These are phyloP conservation scores for Daedalea quercina DNA, from an alignment of 768 basidiomycete species.

Conservation along the genomic window DNA sequence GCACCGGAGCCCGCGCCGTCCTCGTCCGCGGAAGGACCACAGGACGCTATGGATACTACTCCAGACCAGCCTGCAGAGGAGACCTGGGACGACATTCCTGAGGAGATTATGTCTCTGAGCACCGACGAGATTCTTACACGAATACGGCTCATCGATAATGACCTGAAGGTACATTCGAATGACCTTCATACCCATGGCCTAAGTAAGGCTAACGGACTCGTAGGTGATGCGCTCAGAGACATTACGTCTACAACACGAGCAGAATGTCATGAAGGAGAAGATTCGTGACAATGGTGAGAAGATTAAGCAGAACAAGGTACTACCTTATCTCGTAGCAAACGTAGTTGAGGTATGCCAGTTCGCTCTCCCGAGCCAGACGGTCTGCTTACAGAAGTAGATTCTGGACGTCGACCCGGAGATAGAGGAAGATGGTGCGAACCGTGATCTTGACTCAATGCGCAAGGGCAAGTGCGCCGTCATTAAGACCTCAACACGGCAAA, in stretches of 20 bases:
- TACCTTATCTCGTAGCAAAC: constrained; percentile 96
- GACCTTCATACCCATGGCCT: no score
- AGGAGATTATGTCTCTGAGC: constrained; percentile 69
- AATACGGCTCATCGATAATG: constrained; percentile 92
- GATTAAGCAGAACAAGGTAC: constrained; percentile 98
- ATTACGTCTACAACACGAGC: constrained; percentile 86
- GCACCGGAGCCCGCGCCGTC: constrained; percentile 35
- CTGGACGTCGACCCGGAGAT: constrained; percentile 90
- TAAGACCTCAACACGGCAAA: constrained; percentile 98
- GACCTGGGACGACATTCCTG: constrained; percentile 88
- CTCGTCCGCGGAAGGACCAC: constrained; percentile 24
- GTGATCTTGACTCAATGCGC: constrained; percentile 92
- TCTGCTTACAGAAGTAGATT: constrained; percentile 47
- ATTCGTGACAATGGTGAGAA: constrained; percentile 97
- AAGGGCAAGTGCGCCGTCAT: constrained; percentile 98
- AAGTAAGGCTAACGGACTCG: constrained; percentile 5
- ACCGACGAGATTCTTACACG: constrained; percentile 88
- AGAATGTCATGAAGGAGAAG: constrained; percentile 96
- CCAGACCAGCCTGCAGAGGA: constrained; percentile 69
- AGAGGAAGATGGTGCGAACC: constrained; percentile 93
- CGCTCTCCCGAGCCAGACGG: background rate
- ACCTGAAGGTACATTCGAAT: constrained; percentile 67
- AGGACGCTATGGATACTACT: constrained; percentile 62
- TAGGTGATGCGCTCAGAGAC: constrained; percentile 99
- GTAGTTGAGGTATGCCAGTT: constrained; percentile 78